These are phyloP conservation scores for Erigeron canadensis DNA, from an alignment of 129 eudicot species.

Conservation along the genomic window DNA sequence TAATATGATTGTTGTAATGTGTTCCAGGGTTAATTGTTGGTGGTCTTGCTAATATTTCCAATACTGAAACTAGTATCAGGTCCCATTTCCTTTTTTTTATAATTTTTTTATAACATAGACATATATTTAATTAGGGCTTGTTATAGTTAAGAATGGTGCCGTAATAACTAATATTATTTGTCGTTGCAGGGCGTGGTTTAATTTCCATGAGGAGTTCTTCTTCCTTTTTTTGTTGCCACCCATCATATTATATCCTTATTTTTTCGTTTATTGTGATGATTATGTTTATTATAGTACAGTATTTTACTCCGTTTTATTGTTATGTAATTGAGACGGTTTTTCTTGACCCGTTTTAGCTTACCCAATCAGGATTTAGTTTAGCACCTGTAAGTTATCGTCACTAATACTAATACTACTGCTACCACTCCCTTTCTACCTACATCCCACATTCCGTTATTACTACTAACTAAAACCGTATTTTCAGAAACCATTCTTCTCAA, in stretches of 20 bases:
- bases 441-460: background rate
- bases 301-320: background rate
- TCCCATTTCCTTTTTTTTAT: background rate
- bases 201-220: constrained; percentile 98
- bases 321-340: constrained; percentile 6
- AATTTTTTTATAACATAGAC: background rate
- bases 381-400: constrained; percentile 73
- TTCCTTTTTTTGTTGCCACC: constrained; percentile 94
- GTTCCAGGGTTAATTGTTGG: constrained; percentile 88
- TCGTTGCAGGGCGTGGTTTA: constrained; percentile 83
- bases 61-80: constrained; percentile 93
- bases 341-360: constrained; percentile 60
- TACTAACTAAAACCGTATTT: background rate
- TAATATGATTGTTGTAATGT: background rate
- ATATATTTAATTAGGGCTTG: too few relatives aligned
- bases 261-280: constrained; percentile 11
- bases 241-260: constrained; percentile 96
- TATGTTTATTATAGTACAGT: background rate
- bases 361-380: constrained; percentile 99
- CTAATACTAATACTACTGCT: background rate
- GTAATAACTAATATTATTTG: background rate
- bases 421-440: too few relatives aligned
- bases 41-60: constrained; percentile 86
- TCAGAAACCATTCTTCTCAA: constrained; percentile 99
- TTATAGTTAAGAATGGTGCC: too few relatives aligned